Evolutionary conservation across 441 rosid genomes (phyloP).

Genomic region (Theobroma grandiflorum): DNA sequence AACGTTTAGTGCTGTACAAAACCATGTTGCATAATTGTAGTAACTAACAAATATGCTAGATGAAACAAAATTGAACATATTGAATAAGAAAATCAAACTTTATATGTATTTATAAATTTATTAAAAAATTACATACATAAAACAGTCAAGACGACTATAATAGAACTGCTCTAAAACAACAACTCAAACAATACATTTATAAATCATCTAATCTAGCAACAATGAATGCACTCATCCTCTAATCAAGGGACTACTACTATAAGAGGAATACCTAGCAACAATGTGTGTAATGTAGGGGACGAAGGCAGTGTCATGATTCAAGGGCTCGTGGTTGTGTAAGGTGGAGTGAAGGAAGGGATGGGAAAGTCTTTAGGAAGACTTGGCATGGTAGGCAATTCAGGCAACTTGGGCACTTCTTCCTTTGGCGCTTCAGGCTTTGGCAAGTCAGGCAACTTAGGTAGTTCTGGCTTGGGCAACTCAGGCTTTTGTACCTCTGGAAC

Average conservation of each 20-base stretch:
- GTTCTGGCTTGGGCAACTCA: background rate
- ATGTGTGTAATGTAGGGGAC: background rate
- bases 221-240: background rate
- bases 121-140: background rate
- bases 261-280: background rate
- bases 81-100: background rate
- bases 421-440: slow-evolving; percentile 15
- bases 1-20: no score
- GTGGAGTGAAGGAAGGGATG: slow-evolving; percentile 2
- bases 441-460: no score
- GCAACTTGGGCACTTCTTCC: slow-evolving; percentile 13
- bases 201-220: background rate
- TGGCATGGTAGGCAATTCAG: slow-evolving; percentile 33
- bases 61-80: background rate
- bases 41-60: background rate
- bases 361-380: slow-evolving; percentile 18
- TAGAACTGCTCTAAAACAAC: background rate
- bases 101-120: background rate
- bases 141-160: background rate
- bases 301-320: background rate
- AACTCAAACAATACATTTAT: background rate
- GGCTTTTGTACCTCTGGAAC: background rate
- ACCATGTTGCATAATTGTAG: no score
- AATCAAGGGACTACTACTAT: background rate
- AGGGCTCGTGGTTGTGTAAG: background rate